These are phyloP conservation scores for Suillus variegatus DNA, from an alignment of 768 basidiomycete genomes.

Conservation along the genomic window DNA sequence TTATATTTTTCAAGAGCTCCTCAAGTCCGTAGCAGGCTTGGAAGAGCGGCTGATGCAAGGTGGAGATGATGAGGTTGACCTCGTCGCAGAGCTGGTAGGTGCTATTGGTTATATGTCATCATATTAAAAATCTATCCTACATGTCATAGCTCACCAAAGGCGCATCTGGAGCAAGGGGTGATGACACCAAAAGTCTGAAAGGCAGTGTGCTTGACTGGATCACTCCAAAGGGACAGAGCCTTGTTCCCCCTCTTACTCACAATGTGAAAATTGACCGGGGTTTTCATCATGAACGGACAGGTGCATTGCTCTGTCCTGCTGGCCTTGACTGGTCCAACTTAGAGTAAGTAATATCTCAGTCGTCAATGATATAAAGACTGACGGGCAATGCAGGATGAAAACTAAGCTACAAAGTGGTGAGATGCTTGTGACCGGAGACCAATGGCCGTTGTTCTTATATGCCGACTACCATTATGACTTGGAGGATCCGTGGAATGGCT, in stretches of 20 bases:
- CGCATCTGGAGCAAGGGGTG: conserved; percentile 17
- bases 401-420: too few species aligned
- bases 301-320: too few species aligned
- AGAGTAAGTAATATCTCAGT: too few species aligned
- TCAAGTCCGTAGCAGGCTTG: conserved; percentile 16
- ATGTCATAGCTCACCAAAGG: conserved; percentile 27
- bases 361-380: too few species aligned
- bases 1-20: conserved; percentile 14
- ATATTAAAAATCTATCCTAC: background rate
- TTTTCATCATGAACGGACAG: too few species aligned
- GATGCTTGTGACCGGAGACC: too few species aligned
- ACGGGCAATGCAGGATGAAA: too few species aligned
- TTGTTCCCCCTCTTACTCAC: conserved; percentile 8
- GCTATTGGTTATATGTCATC: too few species aligned
- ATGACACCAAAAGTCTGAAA: conserved; percentile 20
- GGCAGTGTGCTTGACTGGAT: conserved; percentile 25
- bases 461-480: too few species aligned
- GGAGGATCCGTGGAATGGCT: too few species aligned
- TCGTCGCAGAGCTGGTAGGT: conserved; percentile 20
- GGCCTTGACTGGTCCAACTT: too few species aligned
- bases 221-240: conserved; percentile 15
- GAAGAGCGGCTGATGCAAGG: conserved; percentile 16
- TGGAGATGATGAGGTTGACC: conserved; percentile 17
- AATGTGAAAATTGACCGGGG: conserved; percentile 7
- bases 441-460: too few species aligned